These are phyloP conservation scores for Colletotrichum theobromicola DNA, from an alignment of 2,329 filamentous ascomycete species.

Conservation along the genomic window DNA sequence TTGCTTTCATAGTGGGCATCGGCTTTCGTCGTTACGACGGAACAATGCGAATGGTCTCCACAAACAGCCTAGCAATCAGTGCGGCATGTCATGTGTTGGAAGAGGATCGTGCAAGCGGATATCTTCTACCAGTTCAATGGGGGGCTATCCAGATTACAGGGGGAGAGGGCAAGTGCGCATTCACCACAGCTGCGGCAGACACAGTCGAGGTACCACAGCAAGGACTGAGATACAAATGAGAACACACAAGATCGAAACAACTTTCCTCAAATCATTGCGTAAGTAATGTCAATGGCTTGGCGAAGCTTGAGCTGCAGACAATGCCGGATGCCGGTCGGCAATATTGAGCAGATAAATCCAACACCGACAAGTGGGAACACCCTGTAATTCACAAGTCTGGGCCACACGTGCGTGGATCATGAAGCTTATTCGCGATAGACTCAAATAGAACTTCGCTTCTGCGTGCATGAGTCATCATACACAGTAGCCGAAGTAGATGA, in stretches of 20 bases:
- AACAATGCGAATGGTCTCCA: slow-evolving; percentile 30
- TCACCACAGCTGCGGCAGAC: neutral
- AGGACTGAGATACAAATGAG: neutral
- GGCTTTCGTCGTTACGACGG: slow-evolving; percentile 32
- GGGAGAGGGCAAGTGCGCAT: neutral
- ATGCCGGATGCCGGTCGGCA: neutral
- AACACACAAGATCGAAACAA: neutral
- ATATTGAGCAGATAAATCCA: neutral
- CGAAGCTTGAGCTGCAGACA: neutral
- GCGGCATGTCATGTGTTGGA: neutral
- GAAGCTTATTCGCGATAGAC: neutral
- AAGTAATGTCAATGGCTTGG: neutral
- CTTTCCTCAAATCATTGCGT: neutral
- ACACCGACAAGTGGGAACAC: neutral
- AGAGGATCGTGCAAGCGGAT: neutral
- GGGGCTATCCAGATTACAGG: neutral
- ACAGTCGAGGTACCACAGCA: neutral
- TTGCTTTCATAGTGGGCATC: slow-evolving; percentile 22
- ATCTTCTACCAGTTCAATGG: neutral
- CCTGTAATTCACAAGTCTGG: neutral
- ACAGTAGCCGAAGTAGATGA: neutral
- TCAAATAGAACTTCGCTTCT: neutral
- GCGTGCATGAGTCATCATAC: neutral
- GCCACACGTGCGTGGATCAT: neutral
- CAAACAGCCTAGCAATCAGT: neutral